These are phyloP conservation scores for Hanseniaspora nectarophila DNA, from an alignment of 805 yeast genomes.

Conservation along the genomic window DNA sequence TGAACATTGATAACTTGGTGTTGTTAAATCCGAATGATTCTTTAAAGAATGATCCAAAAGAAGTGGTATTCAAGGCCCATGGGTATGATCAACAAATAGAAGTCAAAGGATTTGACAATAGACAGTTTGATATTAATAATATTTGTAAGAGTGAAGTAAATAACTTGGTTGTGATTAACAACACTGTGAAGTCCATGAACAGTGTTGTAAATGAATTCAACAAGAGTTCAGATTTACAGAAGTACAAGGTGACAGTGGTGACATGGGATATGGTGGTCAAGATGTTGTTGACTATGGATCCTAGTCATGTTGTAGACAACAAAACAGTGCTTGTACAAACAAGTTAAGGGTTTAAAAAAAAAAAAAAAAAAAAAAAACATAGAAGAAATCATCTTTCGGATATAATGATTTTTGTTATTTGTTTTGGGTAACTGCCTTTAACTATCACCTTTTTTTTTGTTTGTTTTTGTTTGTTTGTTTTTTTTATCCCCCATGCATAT, in stretches of 20 bases:
- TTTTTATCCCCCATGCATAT: too few relatives aligned
- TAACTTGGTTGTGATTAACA: constrained; percentile 9
- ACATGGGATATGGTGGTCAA: constrained; percentile 30
- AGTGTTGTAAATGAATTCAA: background rate
- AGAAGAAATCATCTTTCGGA: too few relatives aligned
- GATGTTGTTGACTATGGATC: constrained; percentile 23
- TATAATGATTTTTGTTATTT: too few relatives aligned
- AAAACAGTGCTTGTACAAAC: constrained; percentile 5
- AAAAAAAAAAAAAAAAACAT: too few relatives aligned
- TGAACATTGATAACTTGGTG: background rate
- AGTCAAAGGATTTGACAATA: background rate
- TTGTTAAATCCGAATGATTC: background rate
- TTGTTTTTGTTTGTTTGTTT: too few relatives aligned
- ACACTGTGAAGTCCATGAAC: constrained; percentile 18
- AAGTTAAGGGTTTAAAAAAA: too few relatives aligned
- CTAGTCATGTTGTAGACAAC: constrained; percentile 9
- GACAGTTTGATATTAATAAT: background rate
- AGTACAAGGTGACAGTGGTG: constrained; percentile 18
- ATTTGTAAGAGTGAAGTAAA: background rate
- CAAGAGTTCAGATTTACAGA: background rate
- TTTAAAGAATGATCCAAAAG: background rate
- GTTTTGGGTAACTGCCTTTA: too few relatives aligned
- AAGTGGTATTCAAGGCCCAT: constrained; percentile 1
- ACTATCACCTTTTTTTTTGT: too few relatives aligned
- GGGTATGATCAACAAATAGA: background rate